Base-by-base conservation (phyloP, 2,329 filamentous ascomycete species). In the Aureobasidium pullulans region DNA sequence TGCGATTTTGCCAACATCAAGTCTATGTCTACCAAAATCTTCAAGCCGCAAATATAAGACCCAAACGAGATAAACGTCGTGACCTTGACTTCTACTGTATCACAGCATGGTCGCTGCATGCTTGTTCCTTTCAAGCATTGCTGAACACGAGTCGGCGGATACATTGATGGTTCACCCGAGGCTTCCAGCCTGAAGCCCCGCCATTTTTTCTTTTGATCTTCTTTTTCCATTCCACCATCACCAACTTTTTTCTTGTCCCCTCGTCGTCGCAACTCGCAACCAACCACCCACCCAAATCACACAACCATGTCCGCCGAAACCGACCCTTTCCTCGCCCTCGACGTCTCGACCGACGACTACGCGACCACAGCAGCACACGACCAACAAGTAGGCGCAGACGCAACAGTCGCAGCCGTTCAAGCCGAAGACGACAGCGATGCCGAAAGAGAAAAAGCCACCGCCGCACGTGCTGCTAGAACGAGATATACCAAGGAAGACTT, bases 401-500 rank as follows among this genome's bases (percentile, higher is more conserved):
- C 54, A 7, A 57, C 54, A 31, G 10, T 43, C 10, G 36, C 42
- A 29, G 43, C 43, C 15, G 23, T 37, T 4, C 29, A 57, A 46
- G 40, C 53, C 23, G 53, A 47, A 47, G 54, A 57, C 54, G 54
- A 57, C 28, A 57, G 42, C 19, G 54, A 57, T 40, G 54, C 42
- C 32, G 54, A 57, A 15, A 57, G 43, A 57, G 54, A 57, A 36
- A 57, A 48, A 9, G 37, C 37, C n/a, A 37, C 59, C 13, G 63
- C 66, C 0, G 56, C 62, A 36, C 50, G 57, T 7, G 64, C 65
- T 5, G 62, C 68, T 8, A 66, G 71, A 36, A 71, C 68, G 1
- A 67, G 67, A 54, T 70, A 70, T 60, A 69, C 66, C 60, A 67
- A 70, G 59, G 64, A 64, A 42, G 67, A 66, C 34, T 72, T 71